Base-by-base conservation (phyloP, 2,329 filamentous ascomycete species). In the Aureobasidium subglaciale region DNA sequence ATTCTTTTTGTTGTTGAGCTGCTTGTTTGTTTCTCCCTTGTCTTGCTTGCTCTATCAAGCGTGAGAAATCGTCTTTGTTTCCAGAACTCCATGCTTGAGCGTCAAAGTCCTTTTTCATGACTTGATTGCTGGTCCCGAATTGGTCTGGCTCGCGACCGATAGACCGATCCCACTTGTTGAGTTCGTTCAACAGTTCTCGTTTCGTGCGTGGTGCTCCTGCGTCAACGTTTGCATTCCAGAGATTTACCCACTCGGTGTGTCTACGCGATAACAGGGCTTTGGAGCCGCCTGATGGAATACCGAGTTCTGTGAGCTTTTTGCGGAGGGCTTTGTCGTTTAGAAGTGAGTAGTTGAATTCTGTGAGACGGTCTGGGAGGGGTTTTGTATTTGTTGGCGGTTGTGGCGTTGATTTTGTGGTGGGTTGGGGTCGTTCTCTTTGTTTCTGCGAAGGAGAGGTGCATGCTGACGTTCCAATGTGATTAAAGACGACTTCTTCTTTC, bases 171-270 rank as follows among this genome's bases (percentile, higher is more conserved):
- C 93, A 97, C 1, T 81, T 71, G 20, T 92, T 87, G 11, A 99
- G 70, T 58, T 97, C 92, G 13, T 81, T 82, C 15, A 95, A 71
- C 4, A 99, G 70, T 56, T 93, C 85, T 6, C 73, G 66, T 60
- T 88, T 89, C 10, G 77, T 76, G 66, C 86, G 87, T 0, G 90
- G 90, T 1, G 76, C 75, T 32, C 80, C 81, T 2, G 91, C 87
- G 70, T 99, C 93, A 71, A 90, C 96, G 67, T 99, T 99, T 10
- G 95, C 88, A 69, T 99, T 99, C 87, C 90, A 96, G 16, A 99
- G 73, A 34, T 93, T 96, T 50, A 93, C 79, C 91, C 91, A 99
- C 70, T 99, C 93, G 22, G 82, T 88, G 65, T 97, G 91, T 16
- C 95, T 82, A 61, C 79, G 81, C 67, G 92, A 86, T 54, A 97